Evolutionary conservation across 176 grass and related monocot species (phyloP), one percentile per base, ranked within the genome.

Genomic region (Cenchrus fungigraminus): DNA sequence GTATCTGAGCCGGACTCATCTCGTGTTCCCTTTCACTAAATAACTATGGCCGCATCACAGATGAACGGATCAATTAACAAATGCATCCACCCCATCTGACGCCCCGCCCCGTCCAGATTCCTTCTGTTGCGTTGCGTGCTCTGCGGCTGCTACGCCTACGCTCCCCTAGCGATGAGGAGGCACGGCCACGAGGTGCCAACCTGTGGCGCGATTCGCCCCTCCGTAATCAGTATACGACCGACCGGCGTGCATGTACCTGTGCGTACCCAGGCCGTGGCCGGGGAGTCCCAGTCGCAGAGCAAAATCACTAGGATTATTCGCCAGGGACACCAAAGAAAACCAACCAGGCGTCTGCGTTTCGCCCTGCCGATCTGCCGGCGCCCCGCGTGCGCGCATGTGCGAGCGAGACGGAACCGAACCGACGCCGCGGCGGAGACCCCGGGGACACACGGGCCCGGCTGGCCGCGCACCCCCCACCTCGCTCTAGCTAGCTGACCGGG

Each of bases 21-120:
- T 72, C 44, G 31, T 11, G n/a, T 47, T 13, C 10, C 0, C 15
- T 4, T 13, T 4, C 20, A 14, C 43, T 47, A n/a, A 65, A 69
- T 3, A 45, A 47, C 6, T 68, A 47, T 22, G 45, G 43, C 17
- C 20, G 0, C 25, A 5, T 44, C 43, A 6, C 43, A 6, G 46
- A 49, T 49, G 8, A 8, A 1, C 8, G 29, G 22, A 25, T 25
- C 22, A 58, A 58, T 13, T 3, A 56, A 31, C 19, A 76, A 52
- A 70, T 29, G 20, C 83, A 46, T 55, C 78, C n/a, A 37, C 65
- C 20, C 83, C 63, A 81, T 89, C 82, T 75, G 61, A 77, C 56
- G 56, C 28, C 62, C 28, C 56, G 56, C 28, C 62, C 28, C 61
- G 55, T 77, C 86, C 80, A 89, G 78, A 89, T 78, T 86, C 78